phyloP scores from a whole-genome alignment of 805 yeast species.

The Monosporozyma unispora region DNA sequence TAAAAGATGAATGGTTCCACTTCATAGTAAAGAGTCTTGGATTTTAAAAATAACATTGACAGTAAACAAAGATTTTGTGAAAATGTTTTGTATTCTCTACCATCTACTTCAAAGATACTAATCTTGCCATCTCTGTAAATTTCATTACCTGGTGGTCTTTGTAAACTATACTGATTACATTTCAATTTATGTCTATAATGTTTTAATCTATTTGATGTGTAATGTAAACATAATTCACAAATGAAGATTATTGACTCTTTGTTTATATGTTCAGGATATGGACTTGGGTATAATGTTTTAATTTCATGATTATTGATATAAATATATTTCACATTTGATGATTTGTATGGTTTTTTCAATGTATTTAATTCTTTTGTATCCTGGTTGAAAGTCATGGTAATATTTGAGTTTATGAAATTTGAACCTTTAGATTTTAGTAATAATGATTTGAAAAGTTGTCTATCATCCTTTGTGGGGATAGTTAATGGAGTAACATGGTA shows the following conservation, averaged over 20 bases:
- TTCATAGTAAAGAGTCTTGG: slow-evolving; percentile 87
- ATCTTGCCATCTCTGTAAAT: slow-evolving; percentile 62
- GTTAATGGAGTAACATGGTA: slow-evolving; percentile 39
- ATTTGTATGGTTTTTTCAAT: slow-evolving; percentile 17
- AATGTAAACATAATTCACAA: slow-evolving; percentile 79
- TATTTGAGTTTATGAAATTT: slow-evolving; percentile 31
- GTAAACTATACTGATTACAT: slow-evolving; percentile 43
- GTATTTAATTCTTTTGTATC: slow-evolving; percentile 4
- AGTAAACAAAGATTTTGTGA: slow-evolving; percentile 86
- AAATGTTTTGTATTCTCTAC: slow-evolving; percentile 68
- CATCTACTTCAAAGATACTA: slow-evolving; percentile 88
- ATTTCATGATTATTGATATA: slow-evolving; percentile 68
- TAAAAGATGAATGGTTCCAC: slow-evolving; percentile 94
- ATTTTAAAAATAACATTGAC: slow-evolving; percentile 81
- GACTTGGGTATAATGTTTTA: slow-evolving; percentile 87
- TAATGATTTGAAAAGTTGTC: slow-evolving; percentile 38
- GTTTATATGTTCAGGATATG: slow-evolving; percentile 83
- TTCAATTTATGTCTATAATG: slow-evolving; percentile 64
- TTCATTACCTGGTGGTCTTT: slow-evolving; percentile 79
- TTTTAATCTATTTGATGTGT: slow-evolving; percentile 60
- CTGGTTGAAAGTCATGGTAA: slow-evolving; percentile 22
- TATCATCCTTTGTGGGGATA: slow-evolving; percentile 47
- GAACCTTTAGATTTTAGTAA: slow-evolving; percentile 34
- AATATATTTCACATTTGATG: slow-evolving; percentile 44
- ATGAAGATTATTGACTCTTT: slow-evolving; percentile 53